Evolutionary conservation across 129 eudicot genomes (phyloP).

Genomic region (Ambrosia trifida): DNA sequence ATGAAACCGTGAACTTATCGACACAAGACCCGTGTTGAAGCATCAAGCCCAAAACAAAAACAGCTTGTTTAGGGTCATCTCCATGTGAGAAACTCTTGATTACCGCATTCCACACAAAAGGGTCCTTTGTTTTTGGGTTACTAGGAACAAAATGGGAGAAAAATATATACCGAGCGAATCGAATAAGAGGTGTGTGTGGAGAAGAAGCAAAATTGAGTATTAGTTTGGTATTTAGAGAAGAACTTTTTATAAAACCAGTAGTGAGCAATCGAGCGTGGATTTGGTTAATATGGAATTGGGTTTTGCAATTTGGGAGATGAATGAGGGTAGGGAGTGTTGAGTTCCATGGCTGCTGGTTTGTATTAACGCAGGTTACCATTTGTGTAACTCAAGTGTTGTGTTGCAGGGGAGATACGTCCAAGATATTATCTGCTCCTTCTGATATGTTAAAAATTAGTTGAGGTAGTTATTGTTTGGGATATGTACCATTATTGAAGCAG

Average conservation of each 20-base stretch:
- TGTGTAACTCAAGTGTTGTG: constrained; percentile 4
- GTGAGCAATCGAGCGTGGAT: constrained; percentile 66
- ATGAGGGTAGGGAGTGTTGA: constrained; percentile 48
- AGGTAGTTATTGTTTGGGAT: constrained; percentile 28
- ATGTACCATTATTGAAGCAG: constrained; percentile 16
- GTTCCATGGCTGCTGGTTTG: constrained; percentile 64
- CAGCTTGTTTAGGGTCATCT: constrained; percentile 51
- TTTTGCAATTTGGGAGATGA: constrained; percentile 55
- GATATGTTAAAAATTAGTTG: constrained; percentile 8
- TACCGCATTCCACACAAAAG: constrained; percentile 64
- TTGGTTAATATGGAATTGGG: constrained; percentile 58
- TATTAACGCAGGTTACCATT: constrained; percentile 44
- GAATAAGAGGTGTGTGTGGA: constrained; percentile 43
- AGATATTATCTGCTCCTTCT: constrained; percentile 14
- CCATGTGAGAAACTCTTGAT: constrained; percentile 65
- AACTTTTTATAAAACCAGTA: constrained; percentile 52
- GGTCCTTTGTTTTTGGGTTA: constrained; percentile 32
- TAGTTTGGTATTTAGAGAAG: constrained; percentile 46
- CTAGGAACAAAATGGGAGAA: constrained; percentile 29
- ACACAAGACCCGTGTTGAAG: constrained; percentile 50
- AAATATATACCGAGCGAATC: constrained; percentile 61
- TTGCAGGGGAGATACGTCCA: constrained; percentile 15
- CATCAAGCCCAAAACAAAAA: constrained; percentile 54
- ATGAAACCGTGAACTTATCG: constrained; percentile 61
- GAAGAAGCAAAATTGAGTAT: constrained; percentile 51